A percentile compares a stretch with the other conserved stretches of the same genome.
Evolutionary conservation across 2,329 filamentous ascomycete species (phyloP).

Genomic region (Camptophora hylomeconis): DNA sequence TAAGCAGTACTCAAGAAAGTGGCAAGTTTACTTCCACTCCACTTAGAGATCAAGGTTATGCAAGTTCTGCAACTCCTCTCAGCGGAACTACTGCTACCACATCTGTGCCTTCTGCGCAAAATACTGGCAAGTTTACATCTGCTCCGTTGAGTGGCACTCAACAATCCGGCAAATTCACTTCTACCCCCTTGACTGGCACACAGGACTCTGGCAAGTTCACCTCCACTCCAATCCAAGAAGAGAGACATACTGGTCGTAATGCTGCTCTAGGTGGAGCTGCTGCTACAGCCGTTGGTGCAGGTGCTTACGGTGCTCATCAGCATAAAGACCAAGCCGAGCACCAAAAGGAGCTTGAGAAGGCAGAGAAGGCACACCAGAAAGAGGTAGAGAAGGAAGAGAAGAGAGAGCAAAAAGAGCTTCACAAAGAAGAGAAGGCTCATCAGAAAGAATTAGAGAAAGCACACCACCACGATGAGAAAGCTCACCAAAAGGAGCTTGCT

Average conservation of each 20-base stretch:
- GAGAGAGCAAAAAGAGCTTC: slow-evolving; percentile 5
- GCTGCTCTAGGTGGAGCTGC: slow-evolving; percentile 5
- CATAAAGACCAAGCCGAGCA: slow-evolving; percentile 6
- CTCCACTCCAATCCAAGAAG: slow-evolving; percentile 2
- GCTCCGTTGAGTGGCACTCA: too few species aligned
- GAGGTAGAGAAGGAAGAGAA: slow-evolving; percentile 7
- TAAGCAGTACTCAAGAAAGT: too few species aligned
- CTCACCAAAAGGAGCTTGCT: slow-evolving; percentile 8
- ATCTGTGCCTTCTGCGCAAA: too few species aligned
- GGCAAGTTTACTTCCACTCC: slow-evolving; percentile 1
- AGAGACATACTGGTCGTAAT: slow-evolving; percentile 9
- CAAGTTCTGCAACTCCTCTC: slow-evolving; percentile 7
- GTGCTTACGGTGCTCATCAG: slow-evolving; percentile 11
- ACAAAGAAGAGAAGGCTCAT: slow-evolving; percentile 10
- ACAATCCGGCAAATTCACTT: too few species aligned
- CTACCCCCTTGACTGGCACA: too few species aligned
- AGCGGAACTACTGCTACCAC: slow-evolving; percentile 5
- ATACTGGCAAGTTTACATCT: too few species aligned
- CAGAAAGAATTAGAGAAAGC: slow-evolving; percentile 8
- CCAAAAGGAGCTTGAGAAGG: slow-evolving; percentile 10
- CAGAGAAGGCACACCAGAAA: slow-evolving; percentile 11
- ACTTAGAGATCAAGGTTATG: slow-evolving; percentile 6
- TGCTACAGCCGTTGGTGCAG: slow-evolving; percentile 7
- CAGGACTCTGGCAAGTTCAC: too few species aligned
- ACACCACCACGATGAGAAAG: slow-evolving; percentile 8